Evolutionary conservation across 23 red algal genomes (phyloP).

Genomic region (Chondrus crispus): DNA sequence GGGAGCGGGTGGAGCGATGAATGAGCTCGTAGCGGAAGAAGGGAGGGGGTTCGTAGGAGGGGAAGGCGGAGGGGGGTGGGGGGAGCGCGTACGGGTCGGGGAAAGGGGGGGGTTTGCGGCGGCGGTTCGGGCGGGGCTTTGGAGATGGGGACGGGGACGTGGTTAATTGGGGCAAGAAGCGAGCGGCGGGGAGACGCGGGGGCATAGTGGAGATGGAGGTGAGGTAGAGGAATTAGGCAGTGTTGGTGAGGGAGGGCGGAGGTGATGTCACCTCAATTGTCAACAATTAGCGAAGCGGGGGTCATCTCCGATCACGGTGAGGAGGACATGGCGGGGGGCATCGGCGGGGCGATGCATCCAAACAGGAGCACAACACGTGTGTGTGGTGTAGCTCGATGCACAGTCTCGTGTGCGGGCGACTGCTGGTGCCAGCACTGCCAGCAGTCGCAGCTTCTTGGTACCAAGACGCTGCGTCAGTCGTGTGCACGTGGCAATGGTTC

Average conservation of each 20-base stretch:
- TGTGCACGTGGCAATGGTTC: too few relatives aligned
- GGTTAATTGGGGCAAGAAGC: not conserved
- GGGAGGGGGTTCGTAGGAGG: conserved; percentile 16
- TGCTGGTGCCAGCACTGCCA: too few relatives aligned
- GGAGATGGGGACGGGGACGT: not conserved
- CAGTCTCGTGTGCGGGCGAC: too few relatives aligned
- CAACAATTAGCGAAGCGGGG: too few relatives aligned
- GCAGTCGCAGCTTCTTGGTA: too few relatives aligned
- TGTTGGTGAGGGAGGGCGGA: not conserved
- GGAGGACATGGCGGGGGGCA: too few relatives aligned
- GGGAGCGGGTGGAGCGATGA: conserved; percentile 73
- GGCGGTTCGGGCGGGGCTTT: not conserved
- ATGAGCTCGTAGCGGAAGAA: conserved; percentile 85
- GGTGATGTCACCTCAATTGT: too few relatives aligned
- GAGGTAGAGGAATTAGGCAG: not conserved
- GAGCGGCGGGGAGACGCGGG: not conserved
- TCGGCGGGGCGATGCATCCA: too few relatives aligned
- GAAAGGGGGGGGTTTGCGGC: not conserved
- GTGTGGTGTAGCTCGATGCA: too few relatives aligned
- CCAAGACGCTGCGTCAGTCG: too few relatives aligned
- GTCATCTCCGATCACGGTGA: too few relatives aligned
- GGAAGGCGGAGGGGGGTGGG: conserved; percentile 59
- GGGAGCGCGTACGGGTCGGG: conserved; percentile 59
- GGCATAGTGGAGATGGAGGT: not conserved
- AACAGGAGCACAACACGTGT: too few relatives aligned